Conservation (phyloP, 805 yeast genomes). For the Kazachstania viticola region DNA sequence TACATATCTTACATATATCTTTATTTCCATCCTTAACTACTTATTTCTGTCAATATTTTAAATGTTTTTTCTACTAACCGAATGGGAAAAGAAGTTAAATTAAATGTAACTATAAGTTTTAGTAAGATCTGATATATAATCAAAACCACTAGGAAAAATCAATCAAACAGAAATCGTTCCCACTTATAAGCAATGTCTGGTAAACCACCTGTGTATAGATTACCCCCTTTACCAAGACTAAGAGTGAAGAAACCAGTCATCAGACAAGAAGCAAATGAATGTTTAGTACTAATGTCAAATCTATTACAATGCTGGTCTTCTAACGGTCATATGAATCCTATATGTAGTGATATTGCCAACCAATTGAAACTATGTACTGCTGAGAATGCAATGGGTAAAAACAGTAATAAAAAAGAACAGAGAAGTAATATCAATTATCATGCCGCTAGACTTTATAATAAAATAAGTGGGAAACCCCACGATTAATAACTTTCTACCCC, state of each 20-base stretch:
- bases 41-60: no score
- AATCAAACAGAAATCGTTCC: no score
- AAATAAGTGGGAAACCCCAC: constrained; percentile 38
- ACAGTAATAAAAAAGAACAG: constrained; percentile 11
- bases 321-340: constrained; percentile 68
- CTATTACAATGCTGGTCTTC: constrained; percentile 94
- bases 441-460: constrained; percentile 39
- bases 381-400: constrained; percentile 20
- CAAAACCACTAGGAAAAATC: no score
- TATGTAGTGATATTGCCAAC: constrained; percentile 52
- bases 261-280: constrained; percentile 52
- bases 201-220: constrained; percentile 30
- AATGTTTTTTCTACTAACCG: no score
- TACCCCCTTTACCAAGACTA: constrained; percentile 68
- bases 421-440: constrained; percentile 41
- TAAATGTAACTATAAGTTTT: no score
- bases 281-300: constrained; percentile 73
- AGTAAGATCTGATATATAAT: no score
- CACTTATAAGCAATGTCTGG: constrained; percentile 18
- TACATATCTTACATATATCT: no score
- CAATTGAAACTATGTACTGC: constrained; percentile 70
- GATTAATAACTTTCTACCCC: constrained; percentile 9
- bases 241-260: constrained; percentile 55
- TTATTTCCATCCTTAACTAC: no score
- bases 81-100: no score